Evolutionary conservation across 2,329 filamentous ascomycete species (phyloP).

Genomic region (Colletotrichum sp.): DNA sequence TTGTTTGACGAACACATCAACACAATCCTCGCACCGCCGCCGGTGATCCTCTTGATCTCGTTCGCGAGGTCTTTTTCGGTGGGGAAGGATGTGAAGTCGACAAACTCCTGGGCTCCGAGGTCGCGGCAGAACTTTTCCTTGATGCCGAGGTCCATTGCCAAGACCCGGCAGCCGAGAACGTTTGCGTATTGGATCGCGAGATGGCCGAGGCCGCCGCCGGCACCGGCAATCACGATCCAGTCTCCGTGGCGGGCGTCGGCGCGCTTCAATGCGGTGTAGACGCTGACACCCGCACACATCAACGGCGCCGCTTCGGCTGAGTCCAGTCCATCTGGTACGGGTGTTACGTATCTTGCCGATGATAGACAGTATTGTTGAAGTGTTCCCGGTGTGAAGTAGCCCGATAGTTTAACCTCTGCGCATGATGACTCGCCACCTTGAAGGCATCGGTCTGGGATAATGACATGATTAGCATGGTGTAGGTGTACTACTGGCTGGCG

Average conservation of each 20-base stretch:
- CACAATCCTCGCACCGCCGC: conserved; percentile 24
- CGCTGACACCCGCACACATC: conserved; percentile 71
- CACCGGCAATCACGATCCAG: conserved; percentile 32
- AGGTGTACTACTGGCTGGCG: fast-evolving
- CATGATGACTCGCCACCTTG: conserved; percentile 26
- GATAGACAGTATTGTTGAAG: conserved; percentile 27
- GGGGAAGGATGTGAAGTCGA: conserved; percentile 27
- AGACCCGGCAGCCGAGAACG: conserved; percentile 29
- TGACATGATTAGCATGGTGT: background rate
- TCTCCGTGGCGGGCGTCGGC: conserved; percentile 25
- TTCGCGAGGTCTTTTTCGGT: conserved; percentile 1
- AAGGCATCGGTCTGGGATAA: conserved; percentile 22
- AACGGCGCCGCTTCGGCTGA: conserved; percentile 57
- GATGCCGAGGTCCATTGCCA: conserved; percentile 30
- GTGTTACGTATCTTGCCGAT: conserved; percentile 45
- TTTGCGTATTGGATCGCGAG: conserved; percentile 34
- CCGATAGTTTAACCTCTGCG: conserved; percentile 24
- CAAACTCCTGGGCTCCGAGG: conserved; percentile 29
- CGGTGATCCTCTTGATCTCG: conserved; percentile 18
- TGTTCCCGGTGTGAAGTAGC: conserved; percentile 29
- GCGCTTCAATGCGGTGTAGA: conserved; percentile 60
- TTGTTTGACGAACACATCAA: conserved; percentile 28
- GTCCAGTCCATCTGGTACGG: conserved; percentile 40
- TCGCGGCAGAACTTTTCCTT: conserved; percentile 27
- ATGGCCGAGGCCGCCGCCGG: conserved; percentile 32